Percentiles rank a stretch among this genome's conserved stretches.
Conservation (phyloP, 179 eudicot species). For the Sideroxylon spinosum region DNA sequence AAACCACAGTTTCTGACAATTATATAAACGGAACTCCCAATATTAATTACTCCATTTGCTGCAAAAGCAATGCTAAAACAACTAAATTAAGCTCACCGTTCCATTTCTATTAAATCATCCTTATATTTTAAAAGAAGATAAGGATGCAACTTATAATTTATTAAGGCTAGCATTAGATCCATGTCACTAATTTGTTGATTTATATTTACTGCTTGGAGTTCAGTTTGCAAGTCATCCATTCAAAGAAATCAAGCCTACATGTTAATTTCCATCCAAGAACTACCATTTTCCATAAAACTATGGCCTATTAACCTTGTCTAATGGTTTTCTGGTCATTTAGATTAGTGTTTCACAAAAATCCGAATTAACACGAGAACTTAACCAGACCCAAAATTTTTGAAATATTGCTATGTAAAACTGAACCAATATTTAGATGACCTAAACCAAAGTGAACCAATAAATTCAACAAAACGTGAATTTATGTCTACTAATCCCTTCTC, state of each 20-base stretch:
- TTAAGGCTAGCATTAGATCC: neutral
- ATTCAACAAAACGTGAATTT: too few relatives aligned
- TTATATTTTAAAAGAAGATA: neutral
- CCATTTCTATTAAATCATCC: neutral
- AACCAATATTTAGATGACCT: too few relatives aligned
- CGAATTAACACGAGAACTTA: neutral
- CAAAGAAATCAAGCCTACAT: neutral
- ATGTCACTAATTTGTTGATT: neutral
- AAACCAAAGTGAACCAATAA: too few relatives aligned
- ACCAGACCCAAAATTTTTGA: too few relatives aligned
- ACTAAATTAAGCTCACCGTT: neutral
- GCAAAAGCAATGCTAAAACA: neutral
- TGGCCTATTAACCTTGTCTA: neutral
- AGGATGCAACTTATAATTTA: neutral
- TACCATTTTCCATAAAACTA: neutral
- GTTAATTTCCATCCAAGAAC: neutral
- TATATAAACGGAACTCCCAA: neutral
- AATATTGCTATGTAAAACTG: too few relatives aligned
- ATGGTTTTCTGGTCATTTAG: neutral
- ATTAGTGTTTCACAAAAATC: neutral
- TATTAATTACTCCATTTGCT: neutral
- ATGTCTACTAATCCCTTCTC: too few relatives aligned
- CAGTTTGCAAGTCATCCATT: neutral
- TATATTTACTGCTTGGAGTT: slow-evolving; percentile 8
- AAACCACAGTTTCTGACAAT: neutral